A percentile compares a stretch with the other conserved stretches of the same genome.
Conservation (phyloP, 106 monocot genomes). For the Dioscorea zingiberensis region DNA sequence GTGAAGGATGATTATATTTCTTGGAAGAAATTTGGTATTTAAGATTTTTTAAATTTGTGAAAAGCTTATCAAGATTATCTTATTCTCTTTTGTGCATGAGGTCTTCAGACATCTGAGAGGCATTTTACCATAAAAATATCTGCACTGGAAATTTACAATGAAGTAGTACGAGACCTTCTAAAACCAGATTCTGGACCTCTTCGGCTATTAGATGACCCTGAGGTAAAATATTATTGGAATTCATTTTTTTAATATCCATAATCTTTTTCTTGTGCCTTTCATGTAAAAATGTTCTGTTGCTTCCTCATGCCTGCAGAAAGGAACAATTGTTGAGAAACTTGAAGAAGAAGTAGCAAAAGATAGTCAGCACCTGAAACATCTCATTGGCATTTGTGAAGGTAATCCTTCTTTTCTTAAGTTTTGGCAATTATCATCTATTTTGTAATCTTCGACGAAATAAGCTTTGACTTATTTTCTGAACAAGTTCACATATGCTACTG, state of each 20-base stretch:
- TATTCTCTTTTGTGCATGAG: not conserved
- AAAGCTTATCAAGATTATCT: no score
- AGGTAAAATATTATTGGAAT: conserved; percentile 29
- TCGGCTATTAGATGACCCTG: conserved; percentile 93
- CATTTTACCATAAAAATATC: conserved; percentile 81
- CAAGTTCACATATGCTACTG: not conserved
- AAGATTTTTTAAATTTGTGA: not conserved
- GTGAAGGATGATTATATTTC: not conserved
- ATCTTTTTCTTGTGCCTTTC: not conserved
- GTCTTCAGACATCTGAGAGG: conserved; percentile 62
- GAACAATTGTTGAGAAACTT: conserved; percentile 85
- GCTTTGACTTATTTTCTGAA: not conserved
- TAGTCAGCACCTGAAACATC: conserved; percentile 66
- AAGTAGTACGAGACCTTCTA: conserved; percentile 78
- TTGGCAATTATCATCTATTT: not conserved
- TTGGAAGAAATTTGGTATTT: not conserved
- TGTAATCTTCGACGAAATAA: not conserved
- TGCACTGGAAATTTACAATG: conserved; percentile 97
- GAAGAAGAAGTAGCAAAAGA: conserved; percentile 85
- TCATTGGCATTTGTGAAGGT: conserved; percentile 97
- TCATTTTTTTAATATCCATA: not conserved
- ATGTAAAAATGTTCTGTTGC: not conserved
- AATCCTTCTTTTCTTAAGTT: not conserved
- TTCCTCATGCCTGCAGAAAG: conserved; percentile 52
- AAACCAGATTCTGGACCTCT: conserved; percentile 85